Percentiles rank a stretch among this genome's conserved stretches.
These are phyloP conservation scores for Sutorius australiensis DNA, from an alignment of 768 basidiomycete genomes.

Conservation along the genomic window DNA sequence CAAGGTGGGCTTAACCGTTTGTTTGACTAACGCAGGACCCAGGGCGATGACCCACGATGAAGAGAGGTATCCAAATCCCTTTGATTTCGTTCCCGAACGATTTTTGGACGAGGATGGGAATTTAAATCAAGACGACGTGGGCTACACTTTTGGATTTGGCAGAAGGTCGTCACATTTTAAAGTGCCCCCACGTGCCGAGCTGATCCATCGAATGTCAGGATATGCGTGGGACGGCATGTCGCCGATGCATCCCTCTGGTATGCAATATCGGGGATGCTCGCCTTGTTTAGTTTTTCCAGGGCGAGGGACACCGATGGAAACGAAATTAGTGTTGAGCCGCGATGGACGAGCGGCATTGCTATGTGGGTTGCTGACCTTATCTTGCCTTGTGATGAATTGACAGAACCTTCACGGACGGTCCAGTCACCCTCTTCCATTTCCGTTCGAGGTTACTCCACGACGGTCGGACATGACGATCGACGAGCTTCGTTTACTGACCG, in stretches of 20 bases:
- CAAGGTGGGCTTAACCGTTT: background rate
- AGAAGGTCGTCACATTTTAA: conserved; percentile 14
- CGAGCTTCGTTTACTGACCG: conserved; percentile 1
- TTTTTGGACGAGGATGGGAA: conserved; percentile 23
- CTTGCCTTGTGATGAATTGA: background rate
- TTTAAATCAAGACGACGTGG: conserved; percentile 20
- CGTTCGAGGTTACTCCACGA: conserved; percentile 11
- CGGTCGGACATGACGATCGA: background rate
- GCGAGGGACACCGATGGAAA: conserved; percentile 21
- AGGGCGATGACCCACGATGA: conserved; percentile 36
- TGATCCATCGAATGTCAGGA: conserved; percentile 5
- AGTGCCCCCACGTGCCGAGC: background rate
- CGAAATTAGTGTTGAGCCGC: conserved; percentile 18
- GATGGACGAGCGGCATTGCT: conserved; percentile 16
- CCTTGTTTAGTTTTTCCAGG: conserved; percentile 27
- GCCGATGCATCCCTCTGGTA: conserved; percentile 29
- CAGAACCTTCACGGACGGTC: background rate
- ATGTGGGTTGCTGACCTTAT: conserved; percentile 2
- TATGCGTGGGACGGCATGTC: conserved; percentile 23
- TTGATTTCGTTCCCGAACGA: conserved; percentile 32
- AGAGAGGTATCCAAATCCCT: conserved; percentile 30
- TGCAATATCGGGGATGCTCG: conserved; percentile 26
- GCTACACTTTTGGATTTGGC: conserved; percentile 24
- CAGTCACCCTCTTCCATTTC: conserved; percentile 19
- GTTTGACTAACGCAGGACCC: background rate